Base-by-base conservation (phyloP, 2,329 filamentous ascomycete genomes). In the Apiospora saccharicola region DNA sequence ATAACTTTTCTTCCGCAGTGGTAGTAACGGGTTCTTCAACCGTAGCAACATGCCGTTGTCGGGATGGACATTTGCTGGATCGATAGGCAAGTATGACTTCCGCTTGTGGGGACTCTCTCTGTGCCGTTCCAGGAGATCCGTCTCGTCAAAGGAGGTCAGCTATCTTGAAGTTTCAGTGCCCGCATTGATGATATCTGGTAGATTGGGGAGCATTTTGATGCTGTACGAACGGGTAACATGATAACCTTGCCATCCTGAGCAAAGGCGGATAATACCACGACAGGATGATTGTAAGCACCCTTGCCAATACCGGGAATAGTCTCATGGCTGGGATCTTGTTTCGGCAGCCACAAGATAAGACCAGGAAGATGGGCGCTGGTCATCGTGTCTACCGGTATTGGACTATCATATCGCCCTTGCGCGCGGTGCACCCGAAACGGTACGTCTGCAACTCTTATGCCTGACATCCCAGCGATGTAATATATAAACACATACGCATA, bases 251-350 rank as follows among this genome's bases (percentile, higher is more conserved):
- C 49, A 30, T 30, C 49, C 49, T 26, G 24, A 30, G 49, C 24
- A 53, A 53, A 53, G 49, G 10, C 49, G 49, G 49, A 53, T 53
- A 53, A 30, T 4, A 53, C 49, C 24, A 53, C 49, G 2, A 53
- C 49, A 53, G 49, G 49, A 53, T 53, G 49, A 30, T 53, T 53
- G 49, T 53, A 53, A 53, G 49, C 49, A 53, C 49, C 49, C 49
- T 53, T 24, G n/a, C 5, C 49, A 14, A 53, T 12, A 10, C 49
- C 49, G 49, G 12, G 49, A 26, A 53, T 53, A 53, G 7, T 26
- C 12, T 53, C 49, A 26, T 53, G 49, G 10, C 24, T 30, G 49
- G 49, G 49, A 53, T 53, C 49, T 13, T 53, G 24, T 14, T 30
- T 53, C 49, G 49, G 49, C 49, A 53, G 49, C 49, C 49, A 53